Evolutionary conservation across 2,329 filamentous ascomycete species (phyloP).

Genomic region (Escovopsis sp.): DNA sequence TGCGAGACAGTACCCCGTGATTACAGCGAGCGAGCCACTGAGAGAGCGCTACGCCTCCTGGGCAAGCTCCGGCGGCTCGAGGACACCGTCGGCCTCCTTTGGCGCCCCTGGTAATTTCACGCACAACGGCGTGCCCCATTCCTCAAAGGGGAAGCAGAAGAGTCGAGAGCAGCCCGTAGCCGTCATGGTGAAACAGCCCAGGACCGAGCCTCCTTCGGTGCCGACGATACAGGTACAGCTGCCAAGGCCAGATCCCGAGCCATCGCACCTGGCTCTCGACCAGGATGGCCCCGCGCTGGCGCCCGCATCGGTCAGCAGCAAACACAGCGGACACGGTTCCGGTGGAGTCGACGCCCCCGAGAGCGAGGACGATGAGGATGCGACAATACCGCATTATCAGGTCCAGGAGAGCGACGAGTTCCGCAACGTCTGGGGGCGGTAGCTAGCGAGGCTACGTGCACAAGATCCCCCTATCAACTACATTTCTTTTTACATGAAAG

Average conservation of each 20-base stretch:
- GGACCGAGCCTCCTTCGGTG: constrained; percentile 21
- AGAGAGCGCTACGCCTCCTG: constrained; percentile 43
- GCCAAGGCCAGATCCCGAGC: constrained; percentile 16
- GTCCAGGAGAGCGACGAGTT: constrained; percentile 29
- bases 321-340: constrained; percentile 8
- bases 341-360: constrained; percentile 2
- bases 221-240: constrained; percentile 11
- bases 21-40: constrained; percentile 62
- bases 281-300: constrained; percentile 10
- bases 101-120: constrained; percentile 1
- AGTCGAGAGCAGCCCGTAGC: constrained; percentile 13
- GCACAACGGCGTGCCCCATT: constrained; percentile 14
- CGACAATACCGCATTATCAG: constrained; percentile 12
- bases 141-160: constrained; percentile 14
- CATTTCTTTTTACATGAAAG: background rate
- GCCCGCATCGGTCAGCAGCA: constrained; percentile 3
- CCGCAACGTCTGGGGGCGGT: constrained; percentile 30
- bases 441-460: background rate
- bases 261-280: constrained; percentile 12
- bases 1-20: constrained; percentile 65
- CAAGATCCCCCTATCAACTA: background rate
- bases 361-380: constrained; percentile 5
- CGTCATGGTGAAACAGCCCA: constrained; percentile 22
- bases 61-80: constrained; percentile 4
- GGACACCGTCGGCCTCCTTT: background rate